phyloP scores from a whole-genome alignment of 345 rosid species.

The Hirschfeldia incana region DNA sequence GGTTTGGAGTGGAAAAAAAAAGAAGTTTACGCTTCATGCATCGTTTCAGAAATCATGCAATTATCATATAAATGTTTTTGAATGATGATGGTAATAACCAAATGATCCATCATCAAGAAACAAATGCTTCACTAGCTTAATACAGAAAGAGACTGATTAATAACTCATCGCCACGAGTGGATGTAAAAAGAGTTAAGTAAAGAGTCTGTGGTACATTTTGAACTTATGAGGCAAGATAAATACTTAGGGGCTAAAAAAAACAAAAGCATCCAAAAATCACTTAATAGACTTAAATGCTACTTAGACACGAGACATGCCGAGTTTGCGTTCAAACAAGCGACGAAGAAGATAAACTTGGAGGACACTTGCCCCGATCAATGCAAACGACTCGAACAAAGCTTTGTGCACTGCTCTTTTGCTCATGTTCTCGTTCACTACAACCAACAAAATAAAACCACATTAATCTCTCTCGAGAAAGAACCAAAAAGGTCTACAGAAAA shows the following conservation, averaged over 20 bases:
- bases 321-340: slow-evolving; percentile 68
- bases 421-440: slow-evolving; percentile 66
- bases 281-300: background rate
- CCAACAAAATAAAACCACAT: background rate
- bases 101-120: background rate
- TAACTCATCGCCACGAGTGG: background rate
- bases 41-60: too few relatives aligned
- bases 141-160: background rate
- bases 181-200: slow-evolving; percentile 18
- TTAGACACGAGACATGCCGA: slow-evolving; percentile 60
- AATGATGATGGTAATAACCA: background rate
- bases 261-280: background rate
- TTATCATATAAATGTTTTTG: background rate
- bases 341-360: slow-evolving; percentile 72
- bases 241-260: slow-evolving; percentile 17
- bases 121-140: background rate
- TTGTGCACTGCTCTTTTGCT: slow-evolving; percentile 63
- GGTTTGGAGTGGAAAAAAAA: too few relatives aligned
- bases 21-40: too few relatives aligned
- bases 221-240: slow-evolving; percentile 20
- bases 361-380: slow-evolving; percentile 57
- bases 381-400: slow-evolving; percentile 65
- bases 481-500: background rate
- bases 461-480: background rate
- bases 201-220: slow-evolving; percentile 17